These are phyloP conservation scores for Sphagnurus paluster DNA, from an alignment of 1,284 basidiomycete species.

Conservation along the genomic window DNA sequence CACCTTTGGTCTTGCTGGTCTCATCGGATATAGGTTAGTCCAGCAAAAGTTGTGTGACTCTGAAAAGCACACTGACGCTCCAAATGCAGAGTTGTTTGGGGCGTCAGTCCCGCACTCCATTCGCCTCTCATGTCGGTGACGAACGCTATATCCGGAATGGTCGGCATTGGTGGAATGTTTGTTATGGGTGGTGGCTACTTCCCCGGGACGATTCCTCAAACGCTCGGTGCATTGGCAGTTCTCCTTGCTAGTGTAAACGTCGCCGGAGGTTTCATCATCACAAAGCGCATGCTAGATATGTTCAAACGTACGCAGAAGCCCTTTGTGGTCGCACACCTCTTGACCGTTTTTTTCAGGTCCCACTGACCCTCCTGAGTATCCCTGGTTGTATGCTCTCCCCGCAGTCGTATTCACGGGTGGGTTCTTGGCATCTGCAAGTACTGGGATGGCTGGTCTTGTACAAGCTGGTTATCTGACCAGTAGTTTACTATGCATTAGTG, in stretches of 20 bases:
- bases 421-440: slow-evolving; percentile 76
- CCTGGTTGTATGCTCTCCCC: slow-evolving; percentile 77
- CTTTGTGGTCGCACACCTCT: neutral
- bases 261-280: slow-evolving; percentile 81
- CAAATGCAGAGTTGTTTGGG: slow-evolving; percentile 72
- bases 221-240: slow-evolving; percentile 76
- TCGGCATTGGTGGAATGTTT: slow-evolving; percentile 83
- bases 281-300: slow-evolving; percentile 88
- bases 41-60: neutral
- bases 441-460: slow-evolving; percentile 81
- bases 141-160: slow-evolving; percentile 81
- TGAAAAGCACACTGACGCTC: neutral
- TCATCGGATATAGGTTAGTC: slow-evolving; percentile 68
- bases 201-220: slow-evolving; percentile 79
- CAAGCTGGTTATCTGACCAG: slow-evolving; percentile 84
- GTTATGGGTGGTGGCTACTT: slow-evolving; percentile 86
- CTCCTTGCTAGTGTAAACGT: slow-evolving; percentile 84
- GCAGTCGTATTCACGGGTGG: slow-evolving; percentile 80
- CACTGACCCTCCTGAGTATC: slow-evolving; percentile 83
- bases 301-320: slow-evolving; percentile 75
- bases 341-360: slow-evolving; percentile 45
- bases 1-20: slow-evolving; percentile 78
- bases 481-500: slow-evolving; percentile 80
- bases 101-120: slow-evolving; percentile 81
- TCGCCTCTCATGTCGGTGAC: slow-evolving; percentile 86